Conservation (phyloP, 345 rosid species). For the Erucastrum elatum region DNA sequence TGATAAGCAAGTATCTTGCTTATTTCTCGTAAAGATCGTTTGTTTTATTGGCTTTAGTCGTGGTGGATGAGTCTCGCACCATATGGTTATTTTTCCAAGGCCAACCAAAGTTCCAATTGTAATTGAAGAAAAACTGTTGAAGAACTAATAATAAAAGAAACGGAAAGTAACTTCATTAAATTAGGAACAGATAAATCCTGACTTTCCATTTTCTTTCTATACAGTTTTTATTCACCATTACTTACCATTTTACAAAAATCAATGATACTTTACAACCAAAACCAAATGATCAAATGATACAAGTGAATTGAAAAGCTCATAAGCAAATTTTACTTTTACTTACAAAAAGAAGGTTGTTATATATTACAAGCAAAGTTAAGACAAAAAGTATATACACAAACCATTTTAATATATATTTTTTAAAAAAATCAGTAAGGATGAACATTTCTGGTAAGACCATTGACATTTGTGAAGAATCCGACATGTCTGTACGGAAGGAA, state of each 20-base stretch:
- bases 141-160: neutral
- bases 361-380: neutral
- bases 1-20: neutral
- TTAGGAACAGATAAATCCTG: neutral
- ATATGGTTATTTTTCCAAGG: neutral
- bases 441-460: slow-evolving; percentile 54
- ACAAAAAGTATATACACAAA: slow-evolving; percentile 21
- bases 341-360: slow-evolving; percentile 2
- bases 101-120: neutral
- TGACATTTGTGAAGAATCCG: slow-evolving; percentile 52
- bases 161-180: neutral
- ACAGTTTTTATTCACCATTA: neutral
- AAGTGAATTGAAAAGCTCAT: neutral
- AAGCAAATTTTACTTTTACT: neutral
- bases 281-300: neutral
- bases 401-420: neutral
- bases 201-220: neutral
- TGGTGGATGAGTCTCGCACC: neutral
- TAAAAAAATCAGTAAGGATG: slow-evolving; percentile 45
- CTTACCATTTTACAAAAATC: neutral
- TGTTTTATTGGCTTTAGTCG: neutral
- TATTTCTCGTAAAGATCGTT: neutral
- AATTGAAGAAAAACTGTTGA: too few relatives aligned
- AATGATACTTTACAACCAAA: neutral
- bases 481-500: slow-evolving; percentile 56